Evolutionary conservation across 768 basidiomycete genomes (phyloP).

Genomic region (Lactarius akahatsu): DNA sequence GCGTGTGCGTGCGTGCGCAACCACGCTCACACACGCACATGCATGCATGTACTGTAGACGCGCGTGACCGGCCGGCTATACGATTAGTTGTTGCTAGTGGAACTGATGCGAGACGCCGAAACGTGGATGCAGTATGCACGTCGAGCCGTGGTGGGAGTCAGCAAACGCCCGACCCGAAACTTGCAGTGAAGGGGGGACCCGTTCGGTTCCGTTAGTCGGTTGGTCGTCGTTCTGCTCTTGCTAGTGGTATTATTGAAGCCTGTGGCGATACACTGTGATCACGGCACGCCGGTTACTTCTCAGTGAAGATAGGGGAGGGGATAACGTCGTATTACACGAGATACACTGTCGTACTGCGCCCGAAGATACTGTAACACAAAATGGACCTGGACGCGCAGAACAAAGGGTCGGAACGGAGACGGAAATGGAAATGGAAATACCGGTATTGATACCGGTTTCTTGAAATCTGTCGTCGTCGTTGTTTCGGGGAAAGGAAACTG

Average conservation of each 20-base stretch:
- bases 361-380: neutral
- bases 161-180: neutral
- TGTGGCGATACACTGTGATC: neutral
- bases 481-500: neutral
- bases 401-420: neutral
- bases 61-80: no score
- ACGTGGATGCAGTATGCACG: neutral
- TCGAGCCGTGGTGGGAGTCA: neutral
- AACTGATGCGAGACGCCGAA: neutral
- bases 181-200: no score
- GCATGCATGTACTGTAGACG: no score
- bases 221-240: no score
- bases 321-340: neutral
- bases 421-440: neutral
- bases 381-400: neutral
- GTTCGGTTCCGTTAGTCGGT: no score
- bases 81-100: no score
- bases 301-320: neutral
- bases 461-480: neutral
- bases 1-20: no score
- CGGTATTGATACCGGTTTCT: no score
- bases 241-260: neutral
- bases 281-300: neutral
- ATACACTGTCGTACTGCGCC: neutral
- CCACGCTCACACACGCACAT: no score